Percentiles rank a stretch among this genome's conserved stretches.
These are phyloP conservation scores for Cladophialophora exuberans DNA, from an alignment of 2,329 filamentous ascomycete species.

Conservation along the genomic window DNA sequence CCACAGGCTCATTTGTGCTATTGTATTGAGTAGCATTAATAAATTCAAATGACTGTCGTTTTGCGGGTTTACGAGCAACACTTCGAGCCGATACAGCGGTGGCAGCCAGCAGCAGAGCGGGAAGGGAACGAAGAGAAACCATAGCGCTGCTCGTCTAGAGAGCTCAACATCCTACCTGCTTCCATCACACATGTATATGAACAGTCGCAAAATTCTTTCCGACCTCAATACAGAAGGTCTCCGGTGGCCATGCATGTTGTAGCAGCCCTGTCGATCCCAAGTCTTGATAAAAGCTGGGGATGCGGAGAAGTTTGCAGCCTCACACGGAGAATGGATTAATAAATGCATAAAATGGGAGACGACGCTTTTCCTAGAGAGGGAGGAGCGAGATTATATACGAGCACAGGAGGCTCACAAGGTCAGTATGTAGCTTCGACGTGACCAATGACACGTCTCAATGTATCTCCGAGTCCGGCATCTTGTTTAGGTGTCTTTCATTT, in stretches of 20 bases:
- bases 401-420: too few relatives aligned
- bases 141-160: background rate
- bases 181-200: background rate
- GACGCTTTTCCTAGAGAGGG: background rate
- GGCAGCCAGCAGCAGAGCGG: constrained; percentile 1
- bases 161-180: background rate
- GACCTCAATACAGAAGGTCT: background rate
- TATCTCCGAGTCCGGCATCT: too few relatives aligned
- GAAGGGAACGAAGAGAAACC: background rate
- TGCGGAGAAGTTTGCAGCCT: background rate
- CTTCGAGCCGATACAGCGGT: constrained; percentile 2
- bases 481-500: too few relatives aligned
- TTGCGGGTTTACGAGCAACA: background rate
- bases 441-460: too few relatives aligned
- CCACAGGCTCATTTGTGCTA: constrained; percentile 13
- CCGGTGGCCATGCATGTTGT: background rate
- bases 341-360: background rate
- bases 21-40: constrained; percentile 20
- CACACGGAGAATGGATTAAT: background rate
- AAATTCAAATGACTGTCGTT: constrained; percentile 17
- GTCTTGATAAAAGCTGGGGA: background rate
- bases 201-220: background rate
- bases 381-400: background rate
- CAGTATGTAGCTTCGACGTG: too few relatives aligned
- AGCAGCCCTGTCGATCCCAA: background rate